Percentiles rank a stretch among this genome's conserved stretches.
These are phyloP conservation scores for Paramecium bursaria DNA, from an alignment of 73 alveolate genomes.

Conservation along the genomic window DNA sequence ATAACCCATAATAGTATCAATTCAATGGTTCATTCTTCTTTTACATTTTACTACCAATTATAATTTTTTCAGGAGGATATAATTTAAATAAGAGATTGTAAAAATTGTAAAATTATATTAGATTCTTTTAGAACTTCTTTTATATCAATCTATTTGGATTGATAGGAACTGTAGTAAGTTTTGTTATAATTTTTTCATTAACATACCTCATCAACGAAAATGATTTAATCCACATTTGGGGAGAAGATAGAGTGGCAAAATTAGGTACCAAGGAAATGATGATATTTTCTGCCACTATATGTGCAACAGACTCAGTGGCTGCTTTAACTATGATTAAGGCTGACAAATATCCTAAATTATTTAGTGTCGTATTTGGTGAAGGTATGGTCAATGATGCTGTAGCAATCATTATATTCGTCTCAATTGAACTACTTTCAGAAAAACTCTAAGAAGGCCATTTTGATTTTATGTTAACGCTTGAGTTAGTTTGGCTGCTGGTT, in stretches of 20 bases:
- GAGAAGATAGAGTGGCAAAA: slow-evolving; percentile 45
- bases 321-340: slow-evolving; percentile 90
- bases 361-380: slow-evolving; percentile 94
- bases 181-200: slow-evolving; percentile 84
- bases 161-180: slow-evolving; percentile 92
- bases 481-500: slow-evolving; percentile 24
- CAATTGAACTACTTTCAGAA: slow-evolving; percentile 51
- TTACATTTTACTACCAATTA: slow-evolving; percentile 95
- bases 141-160: slow-evolving; percentile 94
- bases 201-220: slow-evolving; percentile 71
- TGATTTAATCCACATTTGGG: slow-evolving; percentile 48
- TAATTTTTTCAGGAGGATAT: slow-evolving; percentile 97
- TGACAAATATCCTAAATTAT: slow-evolving; percentile 88
- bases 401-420: slow-evolving; percentile 82
- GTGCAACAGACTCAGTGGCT: slow-evolving; percentile 94
- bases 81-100: slow-evolving; percentile 78
- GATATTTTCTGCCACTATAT: slow-evolving; percentile 87
- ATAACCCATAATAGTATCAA: slow-evolving; percentile 19
- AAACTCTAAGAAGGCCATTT: background rate
- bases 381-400: slow-evolving; percentile 97
- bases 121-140: slow-evolving; percentile 91
- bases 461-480: slow-evolving; percentile 1
- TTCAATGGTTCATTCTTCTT: slow-evolving; percentile 86
- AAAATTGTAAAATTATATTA: background rate
- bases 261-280: slow-evolving; percentile 75